Conservation (phyloP, 1,284 basidiomycete species). For the Apiotrichum mycotoxinovorans region DNA sequence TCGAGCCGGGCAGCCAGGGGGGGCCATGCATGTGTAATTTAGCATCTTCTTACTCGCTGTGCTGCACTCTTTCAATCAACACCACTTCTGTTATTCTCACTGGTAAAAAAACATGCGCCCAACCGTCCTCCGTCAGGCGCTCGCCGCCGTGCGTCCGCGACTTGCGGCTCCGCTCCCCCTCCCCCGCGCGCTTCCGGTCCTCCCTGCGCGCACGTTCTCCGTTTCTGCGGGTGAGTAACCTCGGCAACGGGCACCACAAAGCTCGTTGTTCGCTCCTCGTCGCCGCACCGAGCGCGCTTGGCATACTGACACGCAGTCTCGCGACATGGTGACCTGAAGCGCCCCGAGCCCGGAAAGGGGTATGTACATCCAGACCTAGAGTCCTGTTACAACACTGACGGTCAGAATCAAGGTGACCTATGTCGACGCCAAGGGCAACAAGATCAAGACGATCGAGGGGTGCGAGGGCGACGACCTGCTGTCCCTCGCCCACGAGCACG, state of each 20-base stretch:
- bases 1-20: no score
- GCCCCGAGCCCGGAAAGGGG: conserved; percentile 55
- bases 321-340: conserved; percentile 55
- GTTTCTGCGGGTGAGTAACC: neutral
- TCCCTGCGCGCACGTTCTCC: conserved; percentile 2
- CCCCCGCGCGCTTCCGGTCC: neutral
- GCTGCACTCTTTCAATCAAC: no score
- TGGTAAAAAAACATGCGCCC: neutral
- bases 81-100: no score
- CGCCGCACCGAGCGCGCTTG: no score
- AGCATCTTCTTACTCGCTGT: no score
- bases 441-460: conserved; percentile 82
- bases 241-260: no score
- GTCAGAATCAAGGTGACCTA: conserved; percentile 81
- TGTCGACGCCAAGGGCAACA: conserved; percentile 77
- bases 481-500: conserved; percentile 88
- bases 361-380: conserved; percentile 21
- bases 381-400: no score
- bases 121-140: neutral
- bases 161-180: neutral
- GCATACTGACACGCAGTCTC: conserved; percentile 23
- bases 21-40: no score
- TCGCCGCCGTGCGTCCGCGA: neutral
- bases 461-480: conserved; percentile 93
- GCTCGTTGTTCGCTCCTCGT: no score